phyloP scores from a whole-genome alignment of 495 filamentous ascomycete species.

The Letharia lupina region DNA sequence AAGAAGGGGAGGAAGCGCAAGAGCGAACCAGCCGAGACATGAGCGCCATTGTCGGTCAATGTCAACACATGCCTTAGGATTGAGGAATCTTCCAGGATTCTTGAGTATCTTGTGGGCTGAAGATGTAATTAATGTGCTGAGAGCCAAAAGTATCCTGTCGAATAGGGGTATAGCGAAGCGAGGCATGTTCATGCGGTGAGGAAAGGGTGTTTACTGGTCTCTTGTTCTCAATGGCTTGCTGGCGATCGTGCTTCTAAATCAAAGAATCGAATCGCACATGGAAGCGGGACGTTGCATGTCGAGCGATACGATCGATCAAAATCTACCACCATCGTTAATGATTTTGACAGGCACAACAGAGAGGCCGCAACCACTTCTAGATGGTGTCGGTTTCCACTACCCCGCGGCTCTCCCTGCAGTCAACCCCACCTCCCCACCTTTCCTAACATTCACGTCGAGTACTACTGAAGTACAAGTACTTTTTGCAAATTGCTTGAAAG shows the following conservation, averaged over 20 bases:
- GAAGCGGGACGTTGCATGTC: neutral
- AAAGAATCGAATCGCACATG: neutral
- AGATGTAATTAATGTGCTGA: neutral
- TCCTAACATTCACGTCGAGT: neutral
- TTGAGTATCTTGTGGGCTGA: conserved; percentile 1
- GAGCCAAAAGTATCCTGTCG: neutral
- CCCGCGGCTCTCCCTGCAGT: neutral
- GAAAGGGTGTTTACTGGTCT: neutral
- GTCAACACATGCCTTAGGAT: neutral
- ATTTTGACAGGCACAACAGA: neutral
- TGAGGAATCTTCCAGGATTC: neutral
- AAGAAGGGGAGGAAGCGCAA: conserved; percentile 61
- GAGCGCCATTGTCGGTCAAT: neutral
- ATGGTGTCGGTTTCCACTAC: neutral
- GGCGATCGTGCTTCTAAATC: neutral
- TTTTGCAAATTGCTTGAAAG: neutral
- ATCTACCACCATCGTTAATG: neutral
- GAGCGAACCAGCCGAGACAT: conserved; percentile 36
- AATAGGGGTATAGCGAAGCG: conserved; percentile 1
- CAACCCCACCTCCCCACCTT: neutral
- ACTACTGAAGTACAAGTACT: neutral
- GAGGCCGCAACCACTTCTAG: neutral
- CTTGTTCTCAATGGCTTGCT: neutral
- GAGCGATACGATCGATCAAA: neutral
- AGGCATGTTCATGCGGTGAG: neutral